These are phyloP conservation scores for Terfezia boudieri DNA, from an alignment of 495 filamentous ascomycete genomes.

Conservation along the genomic window DNA sequence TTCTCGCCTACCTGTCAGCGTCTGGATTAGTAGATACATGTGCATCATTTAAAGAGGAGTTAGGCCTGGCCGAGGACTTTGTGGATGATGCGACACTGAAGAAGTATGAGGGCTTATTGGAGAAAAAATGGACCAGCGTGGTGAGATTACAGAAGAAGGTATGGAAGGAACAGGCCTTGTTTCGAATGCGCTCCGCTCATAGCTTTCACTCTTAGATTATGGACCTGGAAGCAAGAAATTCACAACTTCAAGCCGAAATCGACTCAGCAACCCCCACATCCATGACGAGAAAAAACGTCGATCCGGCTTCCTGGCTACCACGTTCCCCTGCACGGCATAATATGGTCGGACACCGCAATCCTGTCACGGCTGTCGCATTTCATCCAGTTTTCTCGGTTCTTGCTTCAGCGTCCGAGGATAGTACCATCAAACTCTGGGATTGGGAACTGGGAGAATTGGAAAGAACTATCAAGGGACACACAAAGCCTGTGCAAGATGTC, in stretches of 20 bases:
- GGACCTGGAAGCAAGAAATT: slow-evolving; percentile 61
- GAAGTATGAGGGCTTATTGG: slow-evolving; percentile 73
- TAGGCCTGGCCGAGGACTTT: slow-evolving; percentile 37
- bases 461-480: slow-evolving; percentile 80
- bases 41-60: slow-evolving; percentile 40
- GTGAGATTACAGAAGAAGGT: slow-evolving; percentile 84
- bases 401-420: slow-evolving; percentile 76
- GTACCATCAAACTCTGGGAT: slow-evolving; percentile 89
- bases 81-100: slow-evolving; percentile 59
- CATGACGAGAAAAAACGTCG: slow-evolving; percentile 53
- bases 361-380: slow-evolving; percentile 78
- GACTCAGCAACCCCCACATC: slow-evolving; percentile 71
- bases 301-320: slow-evolving; percentile 73
- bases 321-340: slow-evolving; percentile 56
- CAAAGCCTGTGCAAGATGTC: slow-evolving; percentile 67
- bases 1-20: slow-evolving; percentile 70
- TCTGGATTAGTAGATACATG: slow-evolving; percentile 44
- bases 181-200: slow-evolving; percentile 4
- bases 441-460: slow-evolving; percentile 92
- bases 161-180: slow-evolving; percentile 7
- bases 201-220: slow-evolving; percentile 42
- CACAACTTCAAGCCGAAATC: slow-evolving; percentile 54
- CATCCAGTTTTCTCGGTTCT: slow-evolving; percentile 83
- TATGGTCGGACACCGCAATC: slow-evolving; percentile 60
- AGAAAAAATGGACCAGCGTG: slow-evolving; percentile 93